A percentile compares a stretch with the other conserved stretches of the same genome.
Evolutionary conservation across 345 rosid genomes (phyloP).

Genomic region (Bruguiera sexangula): DNA sequence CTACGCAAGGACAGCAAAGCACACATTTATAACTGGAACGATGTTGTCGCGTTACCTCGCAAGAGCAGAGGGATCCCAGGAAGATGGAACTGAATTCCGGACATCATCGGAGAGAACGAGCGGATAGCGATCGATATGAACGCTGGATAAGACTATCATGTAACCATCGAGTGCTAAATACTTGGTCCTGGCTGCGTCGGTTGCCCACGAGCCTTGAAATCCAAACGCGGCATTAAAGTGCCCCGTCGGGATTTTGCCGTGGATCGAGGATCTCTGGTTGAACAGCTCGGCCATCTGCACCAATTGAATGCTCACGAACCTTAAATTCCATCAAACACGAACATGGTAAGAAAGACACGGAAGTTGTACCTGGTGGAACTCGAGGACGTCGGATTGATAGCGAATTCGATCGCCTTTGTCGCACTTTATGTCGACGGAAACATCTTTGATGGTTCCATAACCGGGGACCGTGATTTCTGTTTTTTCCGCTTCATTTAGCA

Average conservation of each 20-base stretch:
- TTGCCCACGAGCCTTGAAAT: conserved; percentile 69
- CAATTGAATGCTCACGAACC: too few species aligned
- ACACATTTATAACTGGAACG: neutral
- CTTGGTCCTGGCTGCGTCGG: conserved; percentile 63
- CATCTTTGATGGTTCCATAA: conserved; percentile 48
- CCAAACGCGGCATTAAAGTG: conserved; percentile 73
- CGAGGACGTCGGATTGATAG: conserved; percentile 76
- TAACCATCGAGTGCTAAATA: conserved; percentile 72
- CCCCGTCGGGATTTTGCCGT: conserved; percentile 87
- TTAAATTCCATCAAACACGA: too few species aligned
- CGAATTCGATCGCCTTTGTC: conserved; percentile 89
- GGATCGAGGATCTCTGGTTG: conserved; percentile 52
- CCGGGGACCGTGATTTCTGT: conserved; percentile 58
- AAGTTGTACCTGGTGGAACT: conserved; percentile 58
- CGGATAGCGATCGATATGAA: conserved; percentile 67
- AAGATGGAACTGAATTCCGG: conserved; percentile 62
- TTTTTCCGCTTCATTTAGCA: conserved; percentile 49
- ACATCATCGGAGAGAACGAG: conserved; percentile 64
- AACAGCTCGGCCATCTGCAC: conserved; percentile 82
- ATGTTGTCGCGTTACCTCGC: conserved; percentile 43
- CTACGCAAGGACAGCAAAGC: neutral
- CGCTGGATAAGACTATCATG: conserved; percentile 45
- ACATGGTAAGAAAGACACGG: too few species aligned
- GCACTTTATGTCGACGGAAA: conserved; percentile 65
- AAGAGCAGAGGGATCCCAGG: conserved; percentile 73